These are phyloP conservation scores for Rhynchospora tenuis DNA, from an alignment of 176 grass and related monocot species.

Conservation along the genomic window DNA sequence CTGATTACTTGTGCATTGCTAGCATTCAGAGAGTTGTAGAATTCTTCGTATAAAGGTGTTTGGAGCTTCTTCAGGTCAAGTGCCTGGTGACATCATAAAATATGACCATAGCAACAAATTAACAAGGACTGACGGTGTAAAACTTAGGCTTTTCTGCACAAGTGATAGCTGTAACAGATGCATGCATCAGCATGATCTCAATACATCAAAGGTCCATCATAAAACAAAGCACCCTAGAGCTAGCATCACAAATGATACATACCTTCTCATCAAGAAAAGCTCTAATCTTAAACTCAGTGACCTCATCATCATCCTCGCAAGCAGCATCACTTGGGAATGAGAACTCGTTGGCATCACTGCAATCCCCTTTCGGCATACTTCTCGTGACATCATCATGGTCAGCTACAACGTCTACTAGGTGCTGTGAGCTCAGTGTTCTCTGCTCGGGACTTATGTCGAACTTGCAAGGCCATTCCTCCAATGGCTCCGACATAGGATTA, in stretches of 20 bases:
- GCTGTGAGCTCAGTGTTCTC: conserved; percentile 33
- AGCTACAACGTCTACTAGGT: conserved; percentile 35
- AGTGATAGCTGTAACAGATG: not conserved
- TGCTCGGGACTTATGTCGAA: conserved; percentile 43
- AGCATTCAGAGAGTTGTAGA: conserved; percentile 76
- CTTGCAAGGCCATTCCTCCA: conserved; percentile 75
- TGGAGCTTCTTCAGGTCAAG: conserved; percentile 97
- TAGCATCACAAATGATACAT: conserved; percentile 16
- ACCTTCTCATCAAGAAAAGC: conserved; percentile 98
- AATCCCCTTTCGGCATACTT: not conserved
- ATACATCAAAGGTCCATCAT: not conserved
- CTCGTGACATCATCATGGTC: conserved; percentile 30
- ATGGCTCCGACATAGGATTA: conserved; percentile 79
- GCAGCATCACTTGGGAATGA: conserved; percentile 54
- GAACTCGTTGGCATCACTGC: conserved; percentile 48
- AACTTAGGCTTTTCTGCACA: not conserved
- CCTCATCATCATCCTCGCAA: conserved; percentile 79
- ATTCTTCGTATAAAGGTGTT: conserved; percentile 93
- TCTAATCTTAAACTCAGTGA: conserved; percentile 87
- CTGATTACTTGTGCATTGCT: conserved; percentile 40
- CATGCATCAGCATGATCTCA: not conserved
- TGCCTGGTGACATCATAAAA: conserved; percentile 39
- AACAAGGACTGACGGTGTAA: conserved; percentile 3
- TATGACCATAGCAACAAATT: not conserved
- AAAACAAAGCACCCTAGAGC: conserved; percentile 3